Conservation (phyloP, 768 basidiomycete genomes). For the Leucogyrophana mollusca region DNA sequence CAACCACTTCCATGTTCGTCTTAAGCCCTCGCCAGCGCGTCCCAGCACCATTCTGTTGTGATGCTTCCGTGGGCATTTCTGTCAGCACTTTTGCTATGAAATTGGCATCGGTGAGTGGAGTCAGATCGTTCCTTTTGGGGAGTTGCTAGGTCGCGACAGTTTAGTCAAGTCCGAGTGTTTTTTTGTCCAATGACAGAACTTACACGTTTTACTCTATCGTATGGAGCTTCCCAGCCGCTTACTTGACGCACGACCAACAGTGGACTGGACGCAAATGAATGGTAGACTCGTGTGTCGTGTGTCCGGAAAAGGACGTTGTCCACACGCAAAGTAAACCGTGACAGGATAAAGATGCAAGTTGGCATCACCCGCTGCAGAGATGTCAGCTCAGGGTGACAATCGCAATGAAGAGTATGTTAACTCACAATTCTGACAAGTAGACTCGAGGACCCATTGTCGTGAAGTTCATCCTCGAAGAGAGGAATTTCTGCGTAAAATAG, state of each 20-base stretch:
- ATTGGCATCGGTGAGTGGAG: slow-evolving; percentile 82
- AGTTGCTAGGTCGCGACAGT: slow-evolving; percentile 61
- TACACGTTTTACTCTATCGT: slow-evolving; percentile 77
- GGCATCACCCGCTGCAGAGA: slow-evolving; percentile 89
- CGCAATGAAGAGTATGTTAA: slow-evolving; percentile 7
- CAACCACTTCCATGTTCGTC: slow-evolving; percentile 55
- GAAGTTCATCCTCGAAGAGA: slow-evolving; percentile 93
- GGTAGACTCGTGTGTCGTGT: slow-evolving; percentile 87
- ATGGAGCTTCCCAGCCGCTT: slow-evolving; percentile 90
- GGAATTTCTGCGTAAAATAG: slow-evolving; percentile 97
- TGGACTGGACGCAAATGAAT: slow-evolving; percentile 65
- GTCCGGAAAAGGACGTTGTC: slow-evolving; percentile 92
- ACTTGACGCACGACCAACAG: slow-evolving; percentile 74
- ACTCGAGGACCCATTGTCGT: slow-evolving; percentile 92
- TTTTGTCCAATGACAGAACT: slow-evolving; percentile 24
- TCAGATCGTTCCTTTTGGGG: slow-evolving; percentile 75
- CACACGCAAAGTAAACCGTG: slow-evolving; percentile 90
- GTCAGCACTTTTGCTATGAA: slow-evolving; percentile 76
- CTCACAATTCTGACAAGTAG: slow-evolving; percentile 85
- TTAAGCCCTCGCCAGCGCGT: slow-evolving; percentile 88
- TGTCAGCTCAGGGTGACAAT: neutral
- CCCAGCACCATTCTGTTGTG: slow-evolving; percentile 61
- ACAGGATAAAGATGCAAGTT: slow-evolving; percentile 86
- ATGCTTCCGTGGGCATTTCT: slow-evolving; percentile 55
- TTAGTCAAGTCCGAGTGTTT: no score